Conservation (phyloP, 305 asterid species). For the Fraxinus velutina region DNA sequence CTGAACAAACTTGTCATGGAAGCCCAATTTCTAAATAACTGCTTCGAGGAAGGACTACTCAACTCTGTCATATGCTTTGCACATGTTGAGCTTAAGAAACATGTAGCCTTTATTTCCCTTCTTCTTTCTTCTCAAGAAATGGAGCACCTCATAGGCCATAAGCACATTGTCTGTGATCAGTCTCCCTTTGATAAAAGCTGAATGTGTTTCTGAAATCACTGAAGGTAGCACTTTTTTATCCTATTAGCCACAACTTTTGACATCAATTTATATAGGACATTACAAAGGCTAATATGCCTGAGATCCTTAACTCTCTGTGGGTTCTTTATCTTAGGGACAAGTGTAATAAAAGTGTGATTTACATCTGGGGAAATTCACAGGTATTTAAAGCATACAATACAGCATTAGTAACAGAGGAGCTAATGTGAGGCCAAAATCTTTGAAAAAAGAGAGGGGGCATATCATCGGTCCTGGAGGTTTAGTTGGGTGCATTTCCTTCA, state of each 20-base stretch:
- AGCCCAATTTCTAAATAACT: not conserved
- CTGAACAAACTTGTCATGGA: not conserved
- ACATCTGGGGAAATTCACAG: not conserved
- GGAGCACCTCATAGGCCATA: not conserved
- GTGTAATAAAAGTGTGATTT: not conserved
- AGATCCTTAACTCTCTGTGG: not conserved
- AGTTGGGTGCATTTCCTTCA: not conserved
- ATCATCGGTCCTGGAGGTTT: not conserved
- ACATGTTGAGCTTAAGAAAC: not conserved
- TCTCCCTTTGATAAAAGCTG: not conserved
- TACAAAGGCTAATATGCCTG: not conserved
- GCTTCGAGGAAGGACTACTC: not conserved
- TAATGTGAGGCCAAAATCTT: not conserved
- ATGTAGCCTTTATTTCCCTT: not conserved
- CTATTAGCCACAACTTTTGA: not conserved
- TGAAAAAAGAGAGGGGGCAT: not conserved
- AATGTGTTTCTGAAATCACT: not conserved
- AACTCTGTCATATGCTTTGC: not conserved
- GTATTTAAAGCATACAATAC: not conserved
- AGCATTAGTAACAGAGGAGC: not conserved
- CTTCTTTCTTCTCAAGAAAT: not conserved
- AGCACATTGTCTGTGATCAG: not conserved
- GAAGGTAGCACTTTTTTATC: not conserved
- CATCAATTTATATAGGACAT: not conserved
- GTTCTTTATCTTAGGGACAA: too few relatives aligned